Conservation (phyloP, 2,329 filamentous ascomycete species). For the Colletotrichum acutatum region DNA sequence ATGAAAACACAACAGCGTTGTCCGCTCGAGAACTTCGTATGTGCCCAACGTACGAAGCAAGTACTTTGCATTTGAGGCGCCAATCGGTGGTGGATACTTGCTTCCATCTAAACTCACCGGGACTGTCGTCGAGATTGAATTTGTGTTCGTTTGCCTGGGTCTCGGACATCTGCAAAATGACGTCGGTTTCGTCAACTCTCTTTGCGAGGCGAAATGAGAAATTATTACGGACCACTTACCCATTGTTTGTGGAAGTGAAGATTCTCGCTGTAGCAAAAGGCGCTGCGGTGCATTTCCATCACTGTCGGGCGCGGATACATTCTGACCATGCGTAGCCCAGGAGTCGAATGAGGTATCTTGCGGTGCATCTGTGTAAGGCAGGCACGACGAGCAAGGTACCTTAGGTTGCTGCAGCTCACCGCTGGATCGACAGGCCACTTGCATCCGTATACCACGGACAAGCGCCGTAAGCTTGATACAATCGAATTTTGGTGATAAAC, state of each 20-base stretch:
- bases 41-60: neutral
- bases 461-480: constrained; percentile 10
- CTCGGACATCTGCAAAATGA: neutral
- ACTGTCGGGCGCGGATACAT: neutral
- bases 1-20: neutral
- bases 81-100: neutral
- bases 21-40: neutral
- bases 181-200: constrained; percentile 9
- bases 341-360: neutral
- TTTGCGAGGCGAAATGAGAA: neutral
- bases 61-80: neutral
- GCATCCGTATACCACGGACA: neutral
- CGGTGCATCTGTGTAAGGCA: neutral
- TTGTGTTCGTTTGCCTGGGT: neutral
- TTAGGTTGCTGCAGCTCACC: constrained; percentile 14
- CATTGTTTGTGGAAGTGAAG: neutral
- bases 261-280: neutral
- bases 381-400: too few relatives aligned
- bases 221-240: neutral
- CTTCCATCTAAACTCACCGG: neutral
- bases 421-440: constrained; percentile 23
- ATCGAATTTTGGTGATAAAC: neutral
- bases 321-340: neutral
- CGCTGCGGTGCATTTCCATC: neutral
- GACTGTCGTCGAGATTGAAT: neutral